These are phyloP conservation scores for Hypoxylon sp. DNA, from an alignment of 2,329 filamentous ascomycete genomes.

Conservation along the genomic window DNA sequence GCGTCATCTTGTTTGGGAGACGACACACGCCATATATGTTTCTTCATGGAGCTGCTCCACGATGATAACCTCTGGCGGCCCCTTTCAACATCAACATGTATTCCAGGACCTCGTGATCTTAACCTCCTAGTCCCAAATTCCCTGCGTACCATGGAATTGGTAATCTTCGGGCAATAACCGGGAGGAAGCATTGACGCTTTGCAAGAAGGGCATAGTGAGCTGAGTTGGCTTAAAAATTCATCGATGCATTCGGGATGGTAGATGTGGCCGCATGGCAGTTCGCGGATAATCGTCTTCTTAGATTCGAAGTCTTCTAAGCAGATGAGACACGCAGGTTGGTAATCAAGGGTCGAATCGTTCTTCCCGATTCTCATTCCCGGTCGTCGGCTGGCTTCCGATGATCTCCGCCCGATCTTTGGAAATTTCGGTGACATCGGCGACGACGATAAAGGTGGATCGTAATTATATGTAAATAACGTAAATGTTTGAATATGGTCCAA, in stretches of 20 bases:
- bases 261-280: constrained; percentile 91
- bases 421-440: constrained; percentile 57
- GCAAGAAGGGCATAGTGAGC: constrained; percentile 91
- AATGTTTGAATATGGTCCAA: constrained; percentile 78
- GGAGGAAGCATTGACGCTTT: constrained; percentile 84
- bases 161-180: constrained; percentile 78
- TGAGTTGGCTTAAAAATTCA: constrained; percentile 81
- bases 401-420: constrained; percentile 46
- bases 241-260: constrained; percentile 96
- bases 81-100: constrained; percentile 55
- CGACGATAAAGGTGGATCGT: constrained; percentile 62
- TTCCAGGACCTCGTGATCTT: constrained; percentile 64
- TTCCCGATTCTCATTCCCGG: constrained; percentile 45
- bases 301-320: constrained; percentile 86
- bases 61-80: constrained; percentile 47
- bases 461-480: constrained; percentile 83
- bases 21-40: constrained; percentile 35
- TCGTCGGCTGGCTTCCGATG: constrained; percentile 45
- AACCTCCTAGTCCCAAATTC: constrained; percentile 78
- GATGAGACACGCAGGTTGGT: constrained; percentile 89
- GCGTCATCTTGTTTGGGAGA: constrained; percentile 43
- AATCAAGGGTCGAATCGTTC: constrained; percentile 66
- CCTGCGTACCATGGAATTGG: constrained; percentile 87
- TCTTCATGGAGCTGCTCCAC: constrained; percentile 45
- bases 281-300: constrained; percentile 79